These are phyloP conservation scores for Berkeleyomyces rouxiae DNA, from an alignment of 2,329 filamentous ascomycete genomes.

Conservation along the genomic window DNA sequence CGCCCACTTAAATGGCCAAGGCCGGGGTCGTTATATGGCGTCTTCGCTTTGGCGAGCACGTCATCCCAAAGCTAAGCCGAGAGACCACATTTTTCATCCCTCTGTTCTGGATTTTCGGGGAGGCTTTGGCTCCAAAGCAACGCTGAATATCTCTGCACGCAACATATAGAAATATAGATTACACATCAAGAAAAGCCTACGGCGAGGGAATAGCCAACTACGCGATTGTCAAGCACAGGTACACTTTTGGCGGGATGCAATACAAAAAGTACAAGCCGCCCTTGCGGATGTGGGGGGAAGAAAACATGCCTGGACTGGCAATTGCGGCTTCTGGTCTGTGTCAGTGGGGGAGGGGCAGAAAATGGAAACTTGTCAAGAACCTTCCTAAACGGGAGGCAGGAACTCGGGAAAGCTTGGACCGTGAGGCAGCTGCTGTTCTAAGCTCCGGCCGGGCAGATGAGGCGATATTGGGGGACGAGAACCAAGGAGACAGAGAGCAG, in stretches of 20 bases:
- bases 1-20: not conserved
- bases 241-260: not conserved
- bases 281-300: not conserved
- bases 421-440: no score
- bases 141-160: no score
- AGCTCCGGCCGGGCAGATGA: not conserved
- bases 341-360: not conserved
- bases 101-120: constrained; percentile 6
- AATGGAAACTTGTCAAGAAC: not conserved
- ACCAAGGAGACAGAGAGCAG: no score
- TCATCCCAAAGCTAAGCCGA: constrained; percentile 19
- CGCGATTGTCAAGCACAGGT: no score
- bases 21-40: constrained; percentile 4
- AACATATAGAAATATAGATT: no score
- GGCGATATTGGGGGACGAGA: not conserved
- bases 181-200: no score
- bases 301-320: not conserved
- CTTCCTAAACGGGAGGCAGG: not conserved
- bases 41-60: constrained; percentile 20
- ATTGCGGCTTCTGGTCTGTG: not conserved
- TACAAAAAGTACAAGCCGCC: not conserved
- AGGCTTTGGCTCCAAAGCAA: not conserved
- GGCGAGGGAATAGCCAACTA: no score
- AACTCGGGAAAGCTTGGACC: no score
- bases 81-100: constrained; percentile 9